Evolutionary conservation across 768 basidiomycete genomes (phyloP).

Genomic region (Xerocomellus dryophilus): DNA sequence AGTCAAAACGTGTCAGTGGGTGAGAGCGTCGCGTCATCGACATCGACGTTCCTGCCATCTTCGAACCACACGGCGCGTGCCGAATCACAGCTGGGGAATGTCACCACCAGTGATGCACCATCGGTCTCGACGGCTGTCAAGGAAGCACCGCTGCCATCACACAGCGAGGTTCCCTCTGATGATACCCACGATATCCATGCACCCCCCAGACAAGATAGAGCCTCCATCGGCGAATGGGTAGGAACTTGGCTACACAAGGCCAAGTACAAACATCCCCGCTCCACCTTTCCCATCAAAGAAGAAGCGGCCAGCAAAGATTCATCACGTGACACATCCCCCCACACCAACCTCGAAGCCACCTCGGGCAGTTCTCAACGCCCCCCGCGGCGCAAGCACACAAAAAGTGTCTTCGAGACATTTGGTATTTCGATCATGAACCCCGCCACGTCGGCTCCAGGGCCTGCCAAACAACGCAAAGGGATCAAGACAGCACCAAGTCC

Average conservation of each 20-base stretch:
- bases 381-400: slow-evolving; percentile 44
- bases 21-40: slow-evolving; percentile 19
- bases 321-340: slow-evolving; percentile 24
- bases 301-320: slow-evolving; percentile 19
- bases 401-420: slow-evolving; percentile 69
- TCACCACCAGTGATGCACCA: neutral
- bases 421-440: slow-evolving; percentile 69
- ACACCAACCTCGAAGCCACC: slow-evolving; percentile 9
- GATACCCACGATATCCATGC: slow-evolving; percentile 11
- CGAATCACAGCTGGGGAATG: slow-evolving; percentile 1
- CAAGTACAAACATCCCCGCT: slow-evolving; percentile 32
- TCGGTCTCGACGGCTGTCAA: neutral
- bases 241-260: slow-evolving; percentile 70
- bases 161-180: neutral
- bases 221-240: slow-evolving; percentile 67
- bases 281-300: slow-evolving; percentile 21
- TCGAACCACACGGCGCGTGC: neutral
- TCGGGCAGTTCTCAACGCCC: slow-evolving; percentile 14
- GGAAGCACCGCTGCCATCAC: slow-evolving; percentile 7
- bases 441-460: slow-evolving; percentile 26
- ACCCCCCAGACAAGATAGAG: slow-evolving; percentile 32
- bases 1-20: slow-evolving; percentile 23
- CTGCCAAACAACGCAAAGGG: slow-evolving; percentile 23
- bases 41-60: slow-evolving; percentile 7
- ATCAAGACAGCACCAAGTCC: slow-evolving; percentile 28